These are phyloP conservation scores for Graphium sp. DNA, from an alignment of 2,329 filamentous ascomycete genomes.

Conservation along the genomic window DNA sequence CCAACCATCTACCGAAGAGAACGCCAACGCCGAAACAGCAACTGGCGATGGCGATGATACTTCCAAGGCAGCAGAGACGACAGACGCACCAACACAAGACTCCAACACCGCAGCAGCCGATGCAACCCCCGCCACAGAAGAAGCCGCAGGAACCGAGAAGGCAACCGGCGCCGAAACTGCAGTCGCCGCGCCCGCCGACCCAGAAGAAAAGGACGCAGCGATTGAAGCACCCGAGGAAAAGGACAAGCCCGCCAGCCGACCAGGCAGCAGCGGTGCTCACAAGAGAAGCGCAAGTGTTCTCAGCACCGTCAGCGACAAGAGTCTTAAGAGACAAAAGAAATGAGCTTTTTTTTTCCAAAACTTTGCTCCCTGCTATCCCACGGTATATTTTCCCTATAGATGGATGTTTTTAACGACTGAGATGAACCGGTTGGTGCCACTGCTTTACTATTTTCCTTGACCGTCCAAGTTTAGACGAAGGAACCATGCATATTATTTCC, in stretches of 20 bases:
- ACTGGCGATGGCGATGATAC: conserved; percentile 5
- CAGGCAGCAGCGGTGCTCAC: conserved; percentile 27
- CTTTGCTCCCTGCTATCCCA: no score
- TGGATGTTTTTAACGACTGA: no score
- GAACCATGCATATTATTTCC: no score
- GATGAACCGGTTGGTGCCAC: no score
- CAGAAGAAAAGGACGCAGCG: conserved; percentile 1
- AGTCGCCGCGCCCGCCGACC: conserved; percentile 1
- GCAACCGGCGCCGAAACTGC: conserved; percentile 6
- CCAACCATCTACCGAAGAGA: no score
- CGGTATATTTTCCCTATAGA: no score
- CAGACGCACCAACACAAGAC: conserved; percentile 1
- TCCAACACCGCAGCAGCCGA: neutral
- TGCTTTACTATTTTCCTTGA: no score
- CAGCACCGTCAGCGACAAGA: conserved; percentile 51
- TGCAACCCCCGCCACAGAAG: conserved; percentile 3
- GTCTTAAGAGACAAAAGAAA: conserved; percentile 39
- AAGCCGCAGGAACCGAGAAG: conserved; percentile 2
- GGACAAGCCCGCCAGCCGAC: conserved; percentile 15
- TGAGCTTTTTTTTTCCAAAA: no score
- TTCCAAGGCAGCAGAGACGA: no score
- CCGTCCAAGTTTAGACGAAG: no score
- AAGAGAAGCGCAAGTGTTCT: conserved; percentile 77
- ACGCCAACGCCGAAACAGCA: conserved; percentile 7
- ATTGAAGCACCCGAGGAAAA: conserved; percentile 13